Base-by-base conservation (phyloP, 352 stramenopile genomes). In the Thalassiosira oceanica region DNA sequence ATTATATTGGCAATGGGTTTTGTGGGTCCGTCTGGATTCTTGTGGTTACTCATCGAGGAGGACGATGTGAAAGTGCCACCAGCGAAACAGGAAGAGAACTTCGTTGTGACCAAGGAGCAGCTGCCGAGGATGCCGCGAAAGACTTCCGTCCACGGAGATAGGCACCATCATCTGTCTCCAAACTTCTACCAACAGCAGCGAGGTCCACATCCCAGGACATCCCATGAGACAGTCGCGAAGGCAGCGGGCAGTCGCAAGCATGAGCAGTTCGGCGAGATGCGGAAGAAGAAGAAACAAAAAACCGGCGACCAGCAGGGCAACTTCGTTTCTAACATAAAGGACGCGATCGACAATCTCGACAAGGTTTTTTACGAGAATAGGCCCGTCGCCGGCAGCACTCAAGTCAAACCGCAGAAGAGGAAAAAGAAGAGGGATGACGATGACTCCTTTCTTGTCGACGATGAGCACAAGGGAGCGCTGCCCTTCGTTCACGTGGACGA, bases 261-360 rank as follows among this genome's bases (percentile, higher is more conserved):
- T 20, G 7, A 20, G 10, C 41, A 48, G 41, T 48, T 48, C 41
- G 7, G 41, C 10, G 41, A 48, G 10, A 7, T 23, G 41, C 43
- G 24, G 10, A 45, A 15, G 16, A 4, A 46, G 4, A 46, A 44
- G 48, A 57, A 57, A 18, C 13, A 15, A 35, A 7, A 15, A 5
- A 60, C 20, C 11, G 29, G 37, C 24, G 15, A 21, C 16, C 10
- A 15, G 27, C 5, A 11, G 0, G 13, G 48, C n/a, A 31, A 54
- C 2, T 29, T 28, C 16, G 24, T 43, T 20, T 15, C 18, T 15
- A 50, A 36, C 13, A 68, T 75, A 6, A 45, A 33, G 26, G 55
- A 75, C 20, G 64, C 64, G 2, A 75, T 75, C 42, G 24, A 61
- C 27, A 75, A 75, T 37, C 55, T 75, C 23, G 64, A 75, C 37